Evolutionary conservation across 495 filamentous ascomycete genomes (phyloP).

Genomic region (Neurospora africana): DNA sequence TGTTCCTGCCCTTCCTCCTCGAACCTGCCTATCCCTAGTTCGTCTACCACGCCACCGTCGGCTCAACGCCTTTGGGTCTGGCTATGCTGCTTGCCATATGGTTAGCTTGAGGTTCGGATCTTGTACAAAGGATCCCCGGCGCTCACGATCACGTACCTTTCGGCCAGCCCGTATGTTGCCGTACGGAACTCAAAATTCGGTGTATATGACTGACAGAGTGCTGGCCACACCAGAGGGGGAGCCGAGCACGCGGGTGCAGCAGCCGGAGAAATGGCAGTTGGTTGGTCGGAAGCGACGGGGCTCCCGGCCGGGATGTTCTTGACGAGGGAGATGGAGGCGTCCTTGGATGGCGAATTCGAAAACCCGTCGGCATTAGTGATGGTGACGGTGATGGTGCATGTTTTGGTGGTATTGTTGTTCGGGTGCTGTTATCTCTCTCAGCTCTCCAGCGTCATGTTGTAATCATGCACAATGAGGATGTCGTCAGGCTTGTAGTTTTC

Average conservation of each 20-base stretch:
- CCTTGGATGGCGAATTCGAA: not conserved
- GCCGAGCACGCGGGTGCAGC: not conserved
- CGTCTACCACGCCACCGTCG: not conserved
- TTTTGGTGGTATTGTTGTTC: too few relatives aligned
- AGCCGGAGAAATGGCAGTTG: not conserved
- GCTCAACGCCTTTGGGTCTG: not conserved
- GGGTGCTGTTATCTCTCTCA: too few relatives aligned
- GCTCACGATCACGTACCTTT: not conserved
- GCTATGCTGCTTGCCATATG: not conserved
- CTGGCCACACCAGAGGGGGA: not conserved
- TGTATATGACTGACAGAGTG: too few relatives aligned
- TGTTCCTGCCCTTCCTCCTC: not conserved
- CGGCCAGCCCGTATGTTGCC: not conserved
- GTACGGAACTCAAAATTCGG: too few relatives aligned
- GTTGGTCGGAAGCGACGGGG: not conserved
- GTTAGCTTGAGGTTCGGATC: not conserved
- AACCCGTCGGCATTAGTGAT: too few relatives aligned
- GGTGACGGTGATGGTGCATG: not conserved
- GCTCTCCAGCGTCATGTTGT: conserved; percentile 59
- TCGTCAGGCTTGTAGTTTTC: conserved; percentile 82
- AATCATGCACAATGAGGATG: conserved; percentile 85
- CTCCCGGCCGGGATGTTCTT: not conserved
- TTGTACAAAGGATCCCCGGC: not conserved
- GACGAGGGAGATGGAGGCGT: not conserved
- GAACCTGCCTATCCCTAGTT: not conserved